Conservation (phyloP, 345 rosid genomes). For the Euphorbia tirucalli region DNA sequence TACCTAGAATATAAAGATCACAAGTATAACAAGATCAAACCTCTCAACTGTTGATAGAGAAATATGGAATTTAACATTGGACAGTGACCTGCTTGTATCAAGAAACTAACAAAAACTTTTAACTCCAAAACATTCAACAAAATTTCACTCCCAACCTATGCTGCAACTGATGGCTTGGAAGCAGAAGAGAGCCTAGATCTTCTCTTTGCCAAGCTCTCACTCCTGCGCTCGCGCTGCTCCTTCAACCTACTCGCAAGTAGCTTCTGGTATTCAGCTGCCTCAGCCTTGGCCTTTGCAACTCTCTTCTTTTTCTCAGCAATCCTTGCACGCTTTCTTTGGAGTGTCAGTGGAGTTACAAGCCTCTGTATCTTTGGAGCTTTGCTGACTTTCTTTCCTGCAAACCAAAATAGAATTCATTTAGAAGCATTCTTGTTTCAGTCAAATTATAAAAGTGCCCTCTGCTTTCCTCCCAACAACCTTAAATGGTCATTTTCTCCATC, state of each 20-base stretch:
- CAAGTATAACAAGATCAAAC: background rate
- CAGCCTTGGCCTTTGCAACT: slow-evolving; percentile 80
- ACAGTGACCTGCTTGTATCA: no score
- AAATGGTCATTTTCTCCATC: background rate
- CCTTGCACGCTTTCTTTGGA: slow-evolving; percentile 83
- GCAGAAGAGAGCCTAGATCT: slow-evolving; percentile 80
- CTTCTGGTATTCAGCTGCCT: slow-evolving; percentile 86
- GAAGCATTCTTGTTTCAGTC: background rate
- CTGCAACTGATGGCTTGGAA: slow-evolving; percentile 62
- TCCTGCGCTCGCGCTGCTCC: slow-evolving; percentile 79
- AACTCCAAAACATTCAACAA: background rate
- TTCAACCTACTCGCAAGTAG: slow-evolving; percentile 81
- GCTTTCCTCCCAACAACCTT: background rate
- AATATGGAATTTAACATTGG: no score
- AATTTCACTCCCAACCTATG: slow-evolving; percentile 29
- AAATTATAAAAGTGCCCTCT: background rate
- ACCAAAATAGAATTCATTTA: background rate
- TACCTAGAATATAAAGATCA: slow-evolving; percentile 3
- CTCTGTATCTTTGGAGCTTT: slow-evolving; percentile 94
- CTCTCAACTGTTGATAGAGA: background rate
- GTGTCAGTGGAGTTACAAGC: slow-evolving; percentile 80
- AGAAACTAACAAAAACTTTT: slow-evolving; percentile 4
- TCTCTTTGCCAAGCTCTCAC: slow-evolving; percentile 90
- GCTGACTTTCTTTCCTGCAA: slow-evolving; percentile 72
- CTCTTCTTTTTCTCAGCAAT: slow-evolving; percentile 83